Base-by-base conservation (phyloP, 768 basidiomycete species). In the Pluteus cervinus region DNA sequence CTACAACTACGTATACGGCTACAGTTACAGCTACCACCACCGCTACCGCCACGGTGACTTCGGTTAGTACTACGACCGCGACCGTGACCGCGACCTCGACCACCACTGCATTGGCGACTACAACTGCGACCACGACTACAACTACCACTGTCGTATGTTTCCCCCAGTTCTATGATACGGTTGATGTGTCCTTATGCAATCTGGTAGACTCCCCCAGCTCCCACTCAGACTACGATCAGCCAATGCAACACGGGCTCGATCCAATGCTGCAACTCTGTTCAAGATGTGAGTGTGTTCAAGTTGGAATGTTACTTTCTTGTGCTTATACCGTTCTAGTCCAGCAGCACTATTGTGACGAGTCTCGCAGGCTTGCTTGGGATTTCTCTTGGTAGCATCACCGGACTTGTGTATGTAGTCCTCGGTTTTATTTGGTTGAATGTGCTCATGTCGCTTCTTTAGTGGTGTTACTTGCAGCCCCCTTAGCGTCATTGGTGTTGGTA, bases 381-480 rank as follows among this genome's bases (percentile, higher is more conserved):
- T 34, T 52, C 53, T 36, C 42, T 61, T 23, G 9, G 29, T 1
- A 38, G 42, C 24, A 14, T 58, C 37, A 55, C 48, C 26, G 54
- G 44, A 23, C 53, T 55, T 46, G 50, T 58, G 54, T 51, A 51
- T 16, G 47, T 50, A 25, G 30, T 20, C 15, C 23, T 38, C 23
- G 18, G 23, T n/a, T 20, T 29, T 28, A 16, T 33, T 16, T 43
- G 44, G 40, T 45, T 39, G 38, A 41, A 20, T 24, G 15, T 24
- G 23, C 11, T n/a, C 3, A 12, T 37, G 9, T n/a, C n/a, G 4
- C 14, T 18, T 1, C 0, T 10, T 38, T 30, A 53, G 57, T 7
- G 68, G 67, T 20, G 0, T 57, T 12, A 51, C 33, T 4, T 73
- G 71, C 44, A 45, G 42, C 1, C 53, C 63, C 11, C 21, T 68